Evolutionary conservation across 225 moss, liverwort and hornwort species (phyloP).

Genomic region (Physcomitrium patens): DNA sequence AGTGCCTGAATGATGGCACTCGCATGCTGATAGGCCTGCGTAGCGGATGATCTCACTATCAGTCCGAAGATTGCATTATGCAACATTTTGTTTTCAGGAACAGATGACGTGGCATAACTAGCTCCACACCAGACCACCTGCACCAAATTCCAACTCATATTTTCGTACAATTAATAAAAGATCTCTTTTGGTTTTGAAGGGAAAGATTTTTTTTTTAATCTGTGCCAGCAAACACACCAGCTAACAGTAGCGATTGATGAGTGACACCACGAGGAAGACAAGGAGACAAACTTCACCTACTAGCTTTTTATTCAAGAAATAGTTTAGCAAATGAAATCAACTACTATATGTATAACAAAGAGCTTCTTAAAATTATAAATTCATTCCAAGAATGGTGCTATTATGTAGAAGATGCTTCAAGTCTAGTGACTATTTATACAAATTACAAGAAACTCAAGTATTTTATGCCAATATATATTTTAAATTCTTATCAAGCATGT

Average conservation of each 20-base stretch:
- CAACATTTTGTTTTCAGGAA: not conserved
- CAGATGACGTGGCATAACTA: not conserved
- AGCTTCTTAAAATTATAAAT: too few relatives aligned
- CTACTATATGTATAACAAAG: too few relatives aligned
- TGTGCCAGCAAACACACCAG: conserved; percentile 98
- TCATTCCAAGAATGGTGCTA: too few relatives aligned
- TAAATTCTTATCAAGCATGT: too few relatives aligned
- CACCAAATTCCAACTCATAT: conserved; percentile 7
- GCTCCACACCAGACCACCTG: conserved; percentile 1
- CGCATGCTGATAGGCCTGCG: conserved; percentile 91
- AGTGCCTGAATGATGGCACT: conserved; percentile 91
- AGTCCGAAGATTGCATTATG: conserved; percentile 16
- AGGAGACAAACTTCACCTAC: conserved; percentile 89
- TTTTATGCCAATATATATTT: too few relatives aligned
- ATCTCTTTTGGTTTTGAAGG: conserved; percentile 2
- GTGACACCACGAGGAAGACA: conserved; percentile 95
- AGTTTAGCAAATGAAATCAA: too few relatives aligned
- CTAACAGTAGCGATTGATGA: conserved; percentile 98
- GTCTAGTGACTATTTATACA: too few relatives aligned
- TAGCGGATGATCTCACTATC: conserved; percentile 15
- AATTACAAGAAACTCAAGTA: too few relatives aligned
- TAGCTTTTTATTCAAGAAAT: too few relatives aligned
- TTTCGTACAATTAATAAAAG: not conserved
- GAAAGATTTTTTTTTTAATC: conserved; percentile 48
- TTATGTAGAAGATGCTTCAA: too few relatives aligned